Evolutionary conservation across 108 stramenopile species (phyloP).

Genomic region (Craspedostauros australis): DNA sequence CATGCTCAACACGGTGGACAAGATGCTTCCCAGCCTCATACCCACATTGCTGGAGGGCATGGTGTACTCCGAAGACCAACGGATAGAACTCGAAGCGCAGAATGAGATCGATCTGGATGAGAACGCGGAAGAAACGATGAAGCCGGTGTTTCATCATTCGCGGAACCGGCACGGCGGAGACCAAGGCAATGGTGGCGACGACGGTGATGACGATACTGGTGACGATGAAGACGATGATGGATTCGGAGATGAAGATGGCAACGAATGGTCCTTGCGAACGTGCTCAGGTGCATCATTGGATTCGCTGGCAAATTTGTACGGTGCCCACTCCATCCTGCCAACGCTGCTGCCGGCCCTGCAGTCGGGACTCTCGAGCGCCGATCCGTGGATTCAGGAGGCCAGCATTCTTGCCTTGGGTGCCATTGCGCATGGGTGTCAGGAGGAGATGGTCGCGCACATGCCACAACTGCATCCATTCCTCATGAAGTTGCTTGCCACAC

Average conservation of each 20-base stretch:
- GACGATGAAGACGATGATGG: conserved; percentile 71
- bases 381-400: conserved; percentile 88
- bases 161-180: conserved; percentile 42
- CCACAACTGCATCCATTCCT: conserved; percentile 75
- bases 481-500: conserved; percentile 51
- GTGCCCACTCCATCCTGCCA: conserved; percentile 58
- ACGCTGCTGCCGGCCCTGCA: conserved; percentile 73
- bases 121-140: conserved; percentile 44
- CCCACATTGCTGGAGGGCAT: conserved; percentile 74
- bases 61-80: conserved; percentile 77
- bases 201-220: conserved; percentile 29
- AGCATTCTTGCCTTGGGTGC: conserved; percentile 87
- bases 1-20: conserved; percentile 49
- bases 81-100: conserved; percentile 58
- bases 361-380: conserved; percentile 51
- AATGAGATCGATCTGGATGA: conserved; percentile 69
- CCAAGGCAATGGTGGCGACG: conserved; percentile 30
- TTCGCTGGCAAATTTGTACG: conserved; percentile 64
- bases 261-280: conserved; percentile 86
- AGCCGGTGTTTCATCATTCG: conserved; percentile 77
- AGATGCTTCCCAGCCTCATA: conserved; percentile 56
- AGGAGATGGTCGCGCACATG: conserved; percentile 68
- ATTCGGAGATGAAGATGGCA: conserved; percentile 58
- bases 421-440: conserved; percentile 79
- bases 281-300: conserved; percentile 86